Evolutionary conservation across 78 protist species (phyloP), one percentile per base, ranked within the genome.

Genomic region (Creolimax fragrantissima): DNA sequence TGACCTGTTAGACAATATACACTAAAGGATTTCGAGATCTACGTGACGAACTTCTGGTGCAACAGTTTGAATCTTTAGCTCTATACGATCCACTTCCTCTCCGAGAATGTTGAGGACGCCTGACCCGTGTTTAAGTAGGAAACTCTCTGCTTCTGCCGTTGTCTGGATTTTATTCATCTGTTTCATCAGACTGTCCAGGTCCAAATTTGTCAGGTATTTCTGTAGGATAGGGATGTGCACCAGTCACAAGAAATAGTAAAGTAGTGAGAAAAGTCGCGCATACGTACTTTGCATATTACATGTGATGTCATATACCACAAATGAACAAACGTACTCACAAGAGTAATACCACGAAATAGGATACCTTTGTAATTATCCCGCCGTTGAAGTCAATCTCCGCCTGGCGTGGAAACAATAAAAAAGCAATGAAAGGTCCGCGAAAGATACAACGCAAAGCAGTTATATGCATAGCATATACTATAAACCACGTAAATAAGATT

Each of bases 11-110:
- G n/a, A n/a, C n/a, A n/a, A n/a, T n/a, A n/a, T n/a, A 74, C 2
- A 32, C 84, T 84, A 91, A 3, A 84, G 45, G 43, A 84, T 39
- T 81, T 92, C 93, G 39, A 92, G 89, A 41, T 92, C 93, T 3
- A 92, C 91, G 35, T 92, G 91, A 41, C 91, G 3, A 7, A 85
- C 93, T 39, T 92, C 93, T 3, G 93, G 93, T n/a, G 43, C 91
- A 3, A 42, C 83, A 32, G 24, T 24, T 35, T 84, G 90, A 42
- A 93, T 90, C 3, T 41, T 42, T 45, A 43, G 43, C 88, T 93
- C 93, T 35, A 93, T 74, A 43, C 95, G 35, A 42, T 93, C 95
- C 58, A 93, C 95, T 81, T 93, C 95, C 84, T 92, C 81, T 35
- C 91, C 93, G n/a, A 92, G 43, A 3, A 4, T n/a, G 5, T 92